These are phyloP conservation scores for Trichoderma koningii DNA, from an alignment of 2,329 filamentous ascomycete genomes.

Conservation along the genomic window DNA sequence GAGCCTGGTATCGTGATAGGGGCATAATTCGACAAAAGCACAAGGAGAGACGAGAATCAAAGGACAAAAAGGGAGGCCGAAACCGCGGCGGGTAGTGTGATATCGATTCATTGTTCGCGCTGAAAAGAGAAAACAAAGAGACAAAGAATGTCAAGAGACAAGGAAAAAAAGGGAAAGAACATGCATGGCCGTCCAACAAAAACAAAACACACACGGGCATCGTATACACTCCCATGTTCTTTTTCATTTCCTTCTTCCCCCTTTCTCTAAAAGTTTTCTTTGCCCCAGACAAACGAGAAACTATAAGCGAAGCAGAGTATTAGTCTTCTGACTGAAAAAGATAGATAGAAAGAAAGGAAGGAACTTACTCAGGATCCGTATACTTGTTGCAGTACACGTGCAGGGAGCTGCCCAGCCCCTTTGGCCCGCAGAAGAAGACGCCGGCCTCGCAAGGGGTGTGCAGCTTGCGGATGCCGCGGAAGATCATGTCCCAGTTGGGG, in stretches of 20 bases:
- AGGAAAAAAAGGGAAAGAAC: background rate
- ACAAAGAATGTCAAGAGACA: background rate
- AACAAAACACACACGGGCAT: too few relatives aligned
- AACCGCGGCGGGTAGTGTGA: background rate
- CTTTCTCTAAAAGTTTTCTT: constrained; percentile 65
- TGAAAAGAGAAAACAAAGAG: background rate
- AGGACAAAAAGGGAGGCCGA: background rate
- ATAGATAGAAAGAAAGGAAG: background rate
- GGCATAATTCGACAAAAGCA: constrained; percentile 2
- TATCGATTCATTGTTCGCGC: background rate
- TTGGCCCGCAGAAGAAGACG: constrained; percentile 85
- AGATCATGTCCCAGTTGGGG: constrained; percentile 90
- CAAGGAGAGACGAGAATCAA: background rate
- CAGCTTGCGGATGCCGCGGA: constrained; percentile 78
- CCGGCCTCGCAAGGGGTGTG: constrained; percentile 72
- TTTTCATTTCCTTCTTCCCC: too few relatives aligned
- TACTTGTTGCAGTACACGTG: constrained; percentile 89
- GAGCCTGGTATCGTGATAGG: constrained; percentile 20
- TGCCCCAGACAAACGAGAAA: constrained; percentile 68
- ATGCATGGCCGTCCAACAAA: background rate
- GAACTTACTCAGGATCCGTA: constrained; percentile 71
- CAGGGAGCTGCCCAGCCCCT: constrained; percentile 72
- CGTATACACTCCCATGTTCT: background rate
- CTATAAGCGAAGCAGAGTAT: constrained; percentile 37
- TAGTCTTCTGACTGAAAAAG: constrained; percentile 7